These are phyloP conservation scores for Penicillium sp. DNA, from an alignment of 2,329 filamentous ascomycete species.

Conservation along the genomic window DNA sequence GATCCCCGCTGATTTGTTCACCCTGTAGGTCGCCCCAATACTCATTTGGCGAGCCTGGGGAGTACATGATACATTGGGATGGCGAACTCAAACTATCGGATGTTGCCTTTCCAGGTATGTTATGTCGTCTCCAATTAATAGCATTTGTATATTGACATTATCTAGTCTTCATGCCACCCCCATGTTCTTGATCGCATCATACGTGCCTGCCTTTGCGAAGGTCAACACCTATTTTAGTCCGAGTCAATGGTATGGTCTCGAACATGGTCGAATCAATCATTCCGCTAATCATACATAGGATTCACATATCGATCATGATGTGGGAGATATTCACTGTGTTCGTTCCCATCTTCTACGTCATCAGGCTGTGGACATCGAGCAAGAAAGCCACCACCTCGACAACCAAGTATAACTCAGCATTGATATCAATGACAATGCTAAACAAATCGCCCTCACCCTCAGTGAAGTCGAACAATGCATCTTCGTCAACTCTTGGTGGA, in stretches of 20 bases:
- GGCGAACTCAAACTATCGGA: conserved; percentile 6
- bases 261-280: neutral
- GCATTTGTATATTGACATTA: neutral
- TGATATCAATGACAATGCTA: neutral
- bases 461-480: neutral
- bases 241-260: conserved; percentile 9
- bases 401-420: neutral
- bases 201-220: conserved; percentile 5
- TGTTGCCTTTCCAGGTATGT: conserved; percentile 10
- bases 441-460: neutral
- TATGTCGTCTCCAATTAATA: no score
- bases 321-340: conserved; percentile 11
- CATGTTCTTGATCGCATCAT: conserved; percentile 8
- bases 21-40: conserved; percentile 2
- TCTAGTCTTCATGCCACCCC: conserved; percentile 8
- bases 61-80: conserved; percentile 9
- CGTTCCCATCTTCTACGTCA: conserved; percentile 4
- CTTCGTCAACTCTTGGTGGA: conserved; percentile 5
- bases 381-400: neutral
- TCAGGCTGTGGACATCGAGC: neutral
- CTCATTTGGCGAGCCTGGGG: conserved; percentile 7
- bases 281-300: conserved; percentile 2
- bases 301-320: conserved; percentile 5
- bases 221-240: conserved; percentile 6
- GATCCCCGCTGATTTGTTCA: neutral